A percentile compares a stretch with the other conserved stretches of the same genome.
phyloP scores from a whole-genome alignment of 169 alveolate genomes.

The Babesia ovis region DNA sequence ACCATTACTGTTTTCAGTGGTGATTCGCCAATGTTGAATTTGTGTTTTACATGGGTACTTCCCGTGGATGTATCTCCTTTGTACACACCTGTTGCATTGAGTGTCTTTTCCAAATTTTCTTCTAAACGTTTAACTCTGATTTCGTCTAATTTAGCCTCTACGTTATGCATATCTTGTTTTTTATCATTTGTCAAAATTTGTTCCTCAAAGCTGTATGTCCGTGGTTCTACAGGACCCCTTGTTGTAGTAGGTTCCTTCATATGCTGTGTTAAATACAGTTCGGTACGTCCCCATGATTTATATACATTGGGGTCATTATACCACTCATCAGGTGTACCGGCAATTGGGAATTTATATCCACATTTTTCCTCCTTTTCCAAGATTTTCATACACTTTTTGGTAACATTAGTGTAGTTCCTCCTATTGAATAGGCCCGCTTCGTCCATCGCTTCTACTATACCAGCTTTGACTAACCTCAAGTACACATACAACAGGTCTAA shows the following conservation, averaged over 20 bases:
- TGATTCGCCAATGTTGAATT: conserved; percentile 1
- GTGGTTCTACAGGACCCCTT: conserved; percentile 10
- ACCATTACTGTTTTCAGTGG: conserved; percentile 7
- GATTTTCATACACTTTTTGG: neutral
- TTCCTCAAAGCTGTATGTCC: conserved; percentile 27
- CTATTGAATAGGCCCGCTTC: neutral
- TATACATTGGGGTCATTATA: conserved; percentile 40
- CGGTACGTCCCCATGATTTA: conserved; percentile 60
- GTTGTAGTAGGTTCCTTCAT: neutral
- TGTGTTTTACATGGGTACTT: neutral
- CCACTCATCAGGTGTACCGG: conserved; percentile 50
- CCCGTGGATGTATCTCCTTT: neutral
- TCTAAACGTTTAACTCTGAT: conserved; percentile 13
- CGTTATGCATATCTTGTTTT: neutral
- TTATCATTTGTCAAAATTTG: conserved; percentile 3
- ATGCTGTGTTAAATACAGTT: conserved; percentile 20
- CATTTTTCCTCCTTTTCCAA: conserved; percentile 29
- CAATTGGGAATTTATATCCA: conserved; percentile 60
- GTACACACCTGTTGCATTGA: neutral
- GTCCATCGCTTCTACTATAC: neutral
- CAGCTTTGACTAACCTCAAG: neutral
- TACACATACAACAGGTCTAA: neutral
- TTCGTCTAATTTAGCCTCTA: conserved; percentile 4
- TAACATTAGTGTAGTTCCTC: neutral
- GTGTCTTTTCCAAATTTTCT: neutral